Conservation (phyloP, 140 eudicot genomes). For the Flaveria floridana region DNA sequence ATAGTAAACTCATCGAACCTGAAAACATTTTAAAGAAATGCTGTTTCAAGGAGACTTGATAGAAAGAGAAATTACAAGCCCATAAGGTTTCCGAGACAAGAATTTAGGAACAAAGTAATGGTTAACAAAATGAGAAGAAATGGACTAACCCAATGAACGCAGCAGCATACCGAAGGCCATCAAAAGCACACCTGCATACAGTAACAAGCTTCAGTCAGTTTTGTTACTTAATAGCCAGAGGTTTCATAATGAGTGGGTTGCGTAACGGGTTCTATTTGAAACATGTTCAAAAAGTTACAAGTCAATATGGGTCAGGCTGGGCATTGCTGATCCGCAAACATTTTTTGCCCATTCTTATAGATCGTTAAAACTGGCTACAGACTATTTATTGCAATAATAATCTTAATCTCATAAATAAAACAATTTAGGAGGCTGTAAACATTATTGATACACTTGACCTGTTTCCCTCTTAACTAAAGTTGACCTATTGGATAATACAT, state of each 20-base stretch:
- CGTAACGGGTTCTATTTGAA: background rate
- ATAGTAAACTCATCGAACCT: constrained; percentile 94
- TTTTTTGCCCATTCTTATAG: background rate
- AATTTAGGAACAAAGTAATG: background rate
- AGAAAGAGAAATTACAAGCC: constrained; percentile 7
- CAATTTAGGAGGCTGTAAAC: background rate
- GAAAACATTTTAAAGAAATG: constrained; percentile 18
- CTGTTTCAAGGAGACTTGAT: background rate
- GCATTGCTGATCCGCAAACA: background rate
- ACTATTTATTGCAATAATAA: background rate
- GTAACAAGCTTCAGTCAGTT: constrained; percentile 19
- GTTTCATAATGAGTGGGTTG: constrained; percentile 2
- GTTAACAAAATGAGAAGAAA: constrained; percentile 16
- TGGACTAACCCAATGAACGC: constrained; percentile 85
- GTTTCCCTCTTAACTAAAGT: background rate
- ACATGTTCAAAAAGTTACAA: background rate
- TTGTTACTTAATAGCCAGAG: background rate
- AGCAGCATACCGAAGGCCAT: constrained; percentile 95
- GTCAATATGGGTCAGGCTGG: constrained; percentile 6
- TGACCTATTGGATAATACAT: background rate
- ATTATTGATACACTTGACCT: background rate
- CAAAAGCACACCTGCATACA: constrained; percentile 85
- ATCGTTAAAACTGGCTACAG: constrained; percentile 5
- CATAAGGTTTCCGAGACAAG: background rate
- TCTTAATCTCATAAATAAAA: background rate